Conservation (phyloP, 1,284 basidiomycete genomes). For the Lentinus polychrous region DNA sequence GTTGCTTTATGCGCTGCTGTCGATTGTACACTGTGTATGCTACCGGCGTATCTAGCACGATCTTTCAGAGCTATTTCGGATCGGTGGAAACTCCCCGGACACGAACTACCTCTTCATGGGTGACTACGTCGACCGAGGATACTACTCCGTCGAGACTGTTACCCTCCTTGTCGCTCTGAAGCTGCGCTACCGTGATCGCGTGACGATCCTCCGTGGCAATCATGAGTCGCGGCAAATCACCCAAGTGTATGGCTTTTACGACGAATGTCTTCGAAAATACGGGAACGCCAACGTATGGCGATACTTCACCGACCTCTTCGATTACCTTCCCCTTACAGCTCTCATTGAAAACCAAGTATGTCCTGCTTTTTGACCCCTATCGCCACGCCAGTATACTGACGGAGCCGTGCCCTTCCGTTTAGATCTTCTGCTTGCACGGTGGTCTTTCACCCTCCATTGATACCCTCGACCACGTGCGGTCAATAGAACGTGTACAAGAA, state of each 20-base stretch:
- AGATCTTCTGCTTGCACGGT: conserved; percentile 99
- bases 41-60: conserved; percentile 66
- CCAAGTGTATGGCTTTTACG: conserved; percentile 99
- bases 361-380: conserved; percentile 17
- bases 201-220: conserved; percentile 97
- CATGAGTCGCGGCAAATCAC: conserved; percentile 99
- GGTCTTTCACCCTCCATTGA: conserved; percentile 99
- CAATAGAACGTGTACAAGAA: conserved; percentile 98
- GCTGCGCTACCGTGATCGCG: conserved; percentile 95
- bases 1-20: conserved; percentile 6
- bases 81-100: conserved; percentile 98
- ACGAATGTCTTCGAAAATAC: conserved; percentile 99
- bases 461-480: conserved; percentile 97
- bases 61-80: conserved; percentile 97
- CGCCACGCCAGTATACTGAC: not conserved
- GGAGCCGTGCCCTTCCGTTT: conserved; percentile 6
- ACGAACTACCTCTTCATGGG: conserved; percentile 99
- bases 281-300: conserved; percentile 99
- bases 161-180: conserved; percentile 98
- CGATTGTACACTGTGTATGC: not conserved
- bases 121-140: conserved; percentile 98
- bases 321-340: conserved; percentile 95
- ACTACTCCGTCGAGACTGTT: conserved; percentile 99
- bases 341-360: conserved; percentile 97
- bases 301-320: conserved; percentile 98